Conservation (phyloP, 2,329 filamentous ascomycete genomes). For the Cladosporium austrohemisphaericum region DNA sequence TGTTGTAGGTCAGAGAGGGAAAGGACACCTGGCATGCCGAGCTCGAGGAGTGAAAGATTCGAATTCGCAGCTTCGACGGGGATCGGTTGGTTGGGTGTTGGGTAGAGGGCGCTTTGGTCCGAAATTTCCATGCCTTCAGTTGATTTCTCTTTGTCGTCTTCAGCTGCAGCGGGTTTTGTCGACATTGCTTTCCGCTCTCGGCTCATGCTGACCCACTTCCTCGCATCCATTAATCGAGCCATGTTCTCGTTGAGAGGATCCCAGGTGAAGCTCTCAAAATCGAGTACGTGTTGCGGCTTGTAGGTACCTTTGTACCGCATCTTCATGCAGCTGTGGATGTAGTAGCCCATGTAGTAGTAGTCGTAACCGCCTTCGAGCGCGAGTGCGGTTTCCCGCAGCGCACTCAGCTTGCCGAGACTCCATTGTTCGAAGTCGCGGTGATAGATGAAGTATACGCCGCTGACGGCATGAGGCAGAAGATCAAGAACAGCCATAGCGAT, state of each 20-base stretch:
- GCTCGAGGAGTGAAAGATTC: conserved; percentile 52
- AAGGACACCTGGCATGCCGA: conserved; percentile 65
- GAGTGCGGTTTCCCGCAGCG: conserved; percentile 67
- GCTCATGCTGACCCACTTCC: conserved; percentile 51
- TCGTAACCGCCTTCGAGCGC: conserved; percentile 65
- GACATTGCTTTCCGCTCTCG: conserved; percentile 28
- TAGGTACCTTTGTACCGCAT: conserved; percentile 86
- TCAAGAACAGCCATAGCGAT: conserved; percentile 76
- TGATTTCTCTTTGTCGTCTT: not conserved
- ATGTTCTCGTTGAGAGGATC: conserved; percentile 31
- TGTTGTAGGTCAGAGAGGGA: conserved; percentile 50
- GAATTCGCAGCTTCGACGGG: conserved; percentile 34
- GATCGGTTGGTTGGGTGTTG: conserved; percentile 17
- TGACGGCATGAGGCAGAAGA: conserved; percentile 70
- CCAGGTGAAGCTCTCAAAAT: conserved; percentile 49
- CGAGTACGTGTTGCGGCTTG: conserved; percentile 67
- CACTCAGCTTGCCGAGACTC: conserved; percentile 71
- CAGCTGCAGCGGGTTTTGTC: not conserved
- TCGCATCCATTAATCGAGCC: conserved; percentile 46
- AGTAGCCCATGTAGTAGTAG: conserved; percentile 81
- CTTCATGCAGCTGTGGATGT: conserved; percentile 76
- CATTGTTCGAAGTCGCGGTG: conserved; percentile 68
- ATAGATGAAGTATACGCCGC: conserved; percentile 80
- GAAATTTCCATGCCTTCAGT: not conserved
- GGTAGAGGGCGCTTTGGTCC: conserved; percentile 3